These are phyloP conservation scores for Chlamydomonas sphaeroides DNA, from an alignment of 139 green algal species.

Conservation along the genomic window DNA sequence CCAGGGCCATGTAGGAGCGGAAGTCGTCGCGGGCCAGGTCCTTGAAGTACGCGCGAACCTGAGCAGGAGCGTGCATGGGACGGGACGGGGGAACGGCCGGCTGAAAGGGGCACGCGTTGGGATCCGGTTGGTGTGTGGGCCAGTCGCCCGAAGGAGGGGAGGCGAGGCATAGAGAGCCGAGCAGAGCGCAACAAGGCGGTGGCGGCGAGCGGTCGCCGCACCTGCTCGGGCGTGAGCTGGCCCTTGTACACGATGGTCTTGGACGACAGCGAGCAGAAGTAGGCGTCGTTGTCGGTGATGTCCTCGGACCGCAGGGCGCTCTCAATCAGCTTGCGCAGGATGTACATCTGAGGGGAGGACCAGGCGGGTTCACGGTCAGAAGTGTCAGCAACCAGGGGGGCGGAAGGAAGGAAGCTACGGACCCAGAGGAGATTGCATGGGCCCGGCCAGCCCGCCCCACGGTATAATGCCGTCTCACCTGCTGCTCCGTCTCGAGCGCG, in stretches of 20 bases:
- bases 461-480: slow-evolving; percentile 55
- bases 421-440: no score
- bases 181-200: no score
- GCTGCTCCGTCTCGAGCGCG: slow-evolving; percentile 65
- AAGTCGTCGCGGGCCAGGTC: slow-evolving; percentile 87
- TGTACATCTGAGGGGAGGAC: slow-evolving; percentile 91
- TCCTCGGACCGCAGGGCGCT: slow-evolving; percentile 45
- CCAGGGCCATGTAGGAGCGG: slow-evolving; percentile 90
- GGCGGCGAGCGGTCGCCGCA: no score
- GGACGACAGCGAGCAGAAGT: slow-evolving; percentile 92
- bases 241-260: slow-evolving; percentile 97
- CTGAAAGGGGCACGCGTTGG: no score
- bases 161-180: no score
- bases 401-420: no score
- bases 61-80: slow-evolving; percentile 1
- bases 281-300: slow-evolving; percentile 81
- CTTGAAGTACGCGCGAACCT: slow-evolving; percentile 87
- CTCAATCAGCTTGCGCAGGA: slow-evolving; percentile 84
- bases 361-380: no score
- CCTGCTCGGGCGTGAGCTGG: slow-evolving; percentile 92
- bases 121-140: no score
- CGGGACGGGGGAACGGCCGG: no score
- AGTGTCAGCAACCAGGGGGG: no score
- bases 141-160: no score
- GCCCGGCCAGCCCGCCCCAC: no score